Percentiles rank a stretch among this genome's conserved stretches.
Conservation (phyloP, 2,329 filamentous ascomycete genomes). For the Colletotrichum aenigma region DNA sequence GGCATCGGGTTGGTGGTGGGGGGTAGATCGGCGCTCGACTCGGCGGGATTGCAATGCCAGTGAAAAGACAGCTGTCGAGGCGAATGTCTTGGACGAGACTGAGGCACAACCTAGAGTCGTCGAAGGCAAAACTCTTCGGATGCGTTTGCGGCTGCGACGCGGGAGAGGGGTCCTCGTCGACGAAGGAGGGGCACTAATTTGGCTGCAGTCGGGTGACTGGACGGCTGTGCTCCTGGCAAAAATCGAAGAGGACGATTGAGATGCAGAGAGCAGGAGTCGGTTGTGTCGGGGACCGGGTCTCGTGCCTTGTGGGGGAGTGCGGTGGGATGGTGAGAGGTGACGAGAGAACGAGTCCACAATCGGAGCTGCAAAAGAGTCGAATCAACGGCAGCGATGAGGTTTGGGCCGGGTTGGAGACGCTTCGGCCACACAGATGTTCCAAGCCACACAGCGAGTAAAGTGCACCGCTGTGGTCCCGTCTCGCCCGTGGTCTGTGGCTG, state of each 20-base stretch:
- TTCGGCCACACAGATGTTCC: slow-evolving; percentile 15
- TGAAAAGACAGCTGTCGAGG: neutral
- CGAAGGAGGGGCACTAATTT: slow-evolving; percentile 6
- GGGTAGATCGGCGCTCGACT: slow-evolving; percentile 5
- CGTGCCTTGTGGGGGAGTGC: slow-evolving; percentile 12
- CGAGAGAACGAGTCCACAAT: slow-evolving; percentile 12
- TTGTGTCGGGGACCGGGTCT: slow-evolving; percentile 15
- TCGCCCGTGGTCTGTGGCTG: neutral
- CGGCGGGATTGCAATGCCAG: neutral
- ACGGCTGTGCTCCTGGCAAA: neutral
- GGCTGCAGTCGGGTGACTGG: slow-evolving; percentile 2
- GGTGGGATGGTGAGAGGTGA: neutral
- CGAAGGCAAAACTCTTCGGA: slow-evolving; percentile 7
- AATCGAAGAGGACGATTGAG: neutral
- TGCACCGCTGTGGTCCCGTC: neutral
- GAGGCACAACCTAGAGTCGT: neutral
- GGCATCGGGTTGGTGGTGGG: slow-evolving; percentile 57
- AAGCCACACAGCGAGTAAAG: neutral
- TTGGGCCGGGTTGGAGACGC: neutral
- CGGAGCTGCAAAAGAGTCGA: slow-evolving; percentile 10
- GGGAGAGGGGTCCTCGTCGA: slow-evolving; percentile 4
- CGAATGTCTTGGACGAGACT: neutral
- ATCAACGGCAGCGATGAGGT: neutral
- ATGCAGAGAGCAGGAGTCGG: slow-evolving; percentile 3
- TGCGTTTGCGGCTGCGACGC: neutral